These are phyloP conservation scores for Tricholoma furcatifolium DNA, from an alignment of 768 basidiomycete species.

Conservation along the genomic window DNA sequence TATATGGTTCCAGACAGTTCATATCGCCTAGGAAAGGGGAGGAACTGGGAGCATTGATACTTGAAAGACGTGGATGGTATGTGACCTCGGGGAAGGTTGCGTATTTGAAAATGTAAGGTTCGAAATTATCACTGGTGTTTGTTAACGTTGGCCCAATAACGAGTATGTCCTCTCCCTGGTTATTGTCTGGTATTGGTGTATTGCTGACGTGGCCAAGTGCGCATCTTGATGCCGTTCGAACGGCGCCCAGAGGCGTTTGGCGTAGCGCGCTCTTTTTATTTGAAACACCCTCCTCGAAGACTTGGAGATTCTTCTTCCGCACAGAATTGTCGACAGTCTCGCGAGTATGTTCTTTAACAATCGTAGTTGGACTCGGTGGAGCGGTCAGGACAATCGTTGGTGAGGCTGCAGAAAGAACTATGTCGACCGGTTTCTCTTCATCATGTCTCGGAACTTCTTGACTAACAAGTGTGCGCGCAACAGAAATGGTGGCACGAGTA, in stretches of 20 bases:
- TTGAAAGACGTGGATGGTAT: neutral
- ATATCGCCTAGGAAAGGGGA: neutral
- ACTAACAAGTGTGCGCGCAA: neutral
- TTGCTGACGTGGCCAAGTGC: slow-evolving; percentile 5
- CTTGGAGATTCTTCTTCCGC: neutral
- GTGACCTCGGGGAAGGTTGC: slow-evolving; percentile 5
- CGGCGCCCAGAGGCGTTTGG: no score
- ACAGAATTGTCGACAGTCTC: no score
- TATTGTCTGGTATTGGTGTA: neutral
- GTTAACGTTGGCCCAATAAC: neutral
- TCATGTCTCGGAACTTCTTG: neutral
- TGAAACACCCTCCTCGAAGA: neutral
- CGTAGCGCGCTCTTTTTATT: neutral
- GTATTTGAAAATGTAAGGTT: neutral
- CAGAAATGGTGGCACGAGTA: neutral
- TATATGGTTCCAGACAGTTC: neutral
- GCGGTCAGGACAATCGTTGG: slow-evolving; percentile 17
- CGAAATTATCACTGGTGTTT: neutral
- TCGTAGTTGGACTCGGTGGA: slow-evolving; percentile 4
- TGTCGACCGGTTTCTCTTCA: neutral
- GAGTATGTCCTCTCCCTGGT: neutral
- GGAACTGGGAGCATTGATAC: neutral
- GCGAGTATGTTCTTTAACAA: neutral
- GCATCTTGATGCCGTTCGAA: neutral
- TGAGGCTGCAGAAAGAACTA: neutral